Evolutionary conservation across 163 green algal genomes (phyloP).

Genomic region (Scenedesmus sp.): DNA sequence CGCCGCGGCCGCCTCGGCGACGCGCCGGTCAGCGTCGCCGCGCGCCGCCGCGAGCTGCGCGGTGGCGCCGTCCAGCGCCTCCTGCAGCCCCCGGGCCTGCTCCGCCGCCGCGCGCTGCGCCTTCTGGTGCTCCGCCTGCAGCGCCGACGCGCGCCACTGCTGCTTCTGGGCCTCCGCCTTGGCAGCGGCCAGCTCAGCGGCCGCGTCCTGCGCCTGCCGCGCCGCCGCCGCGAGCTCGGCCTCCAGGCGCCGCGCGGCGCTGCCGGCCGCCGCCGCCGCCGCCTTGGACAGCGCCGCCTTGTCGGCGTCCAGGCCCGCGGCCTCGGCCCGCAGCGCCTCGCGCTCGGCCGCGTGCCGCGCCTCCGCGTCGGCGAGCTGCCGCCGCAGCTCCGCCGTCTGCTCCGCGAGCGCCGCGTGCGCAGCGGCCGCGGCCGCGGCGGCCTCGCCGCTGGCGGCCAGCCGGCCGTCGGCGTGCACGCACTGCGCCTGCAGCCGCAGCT

Average conservation of each 20-base stretch:
- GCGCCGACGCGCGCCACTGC: constrained; percentile 10
- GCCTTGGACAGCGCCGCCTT: neutral
- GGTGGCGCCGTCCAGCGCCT: constrained; percentile 24
- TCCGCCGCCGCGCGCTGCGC: constrained; percentile 32
- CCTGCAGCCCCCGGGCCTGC: constrained; percentile 50
- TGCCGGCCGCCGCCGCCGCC: too few relatives aligned
- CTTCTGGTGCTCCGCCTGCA: constrained; percentile 25
- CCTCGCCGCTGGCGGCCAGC: constrained; percentile 10
- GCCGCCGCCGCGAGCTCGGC: constrained; percentile 6
- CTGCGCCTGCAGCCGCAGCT: constrained; percentile 10
- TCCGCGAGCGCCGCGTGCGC: too few relatives aligned
- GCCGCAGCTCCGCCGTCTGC: too few relatives aligned
- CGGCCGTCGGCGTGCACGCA: neutral
- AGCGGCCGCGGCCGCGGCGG: too few relatives aligned
- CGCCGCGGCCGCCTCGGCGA: neutral
- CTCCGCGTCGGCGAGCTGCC: too few relatives aligned
- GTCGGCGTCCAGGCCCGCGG: neutral
- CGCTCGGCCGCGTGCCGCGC: too few relatives aligned
- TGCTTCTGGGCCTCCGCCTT: constrained; percentile 4
- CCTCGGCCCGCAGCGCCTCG: too few relatives aligned
- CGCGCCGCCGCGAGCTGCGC: neutral
- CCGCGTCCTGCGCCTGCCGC: constrained; percentile 13
- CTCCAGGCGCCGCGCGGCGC: too few relatives aligned
- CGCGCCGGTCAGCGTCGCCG: neutral
- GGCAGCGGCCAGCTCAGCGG: neutral